A percentile compares a stretch with the other conserved stretches of the same genome.
These are phyloP conservation scores for Diplodia mutila DNA, from an alignment of 2,329 filamentous ascomycete species.

Conservation along the genomic window DNA sequence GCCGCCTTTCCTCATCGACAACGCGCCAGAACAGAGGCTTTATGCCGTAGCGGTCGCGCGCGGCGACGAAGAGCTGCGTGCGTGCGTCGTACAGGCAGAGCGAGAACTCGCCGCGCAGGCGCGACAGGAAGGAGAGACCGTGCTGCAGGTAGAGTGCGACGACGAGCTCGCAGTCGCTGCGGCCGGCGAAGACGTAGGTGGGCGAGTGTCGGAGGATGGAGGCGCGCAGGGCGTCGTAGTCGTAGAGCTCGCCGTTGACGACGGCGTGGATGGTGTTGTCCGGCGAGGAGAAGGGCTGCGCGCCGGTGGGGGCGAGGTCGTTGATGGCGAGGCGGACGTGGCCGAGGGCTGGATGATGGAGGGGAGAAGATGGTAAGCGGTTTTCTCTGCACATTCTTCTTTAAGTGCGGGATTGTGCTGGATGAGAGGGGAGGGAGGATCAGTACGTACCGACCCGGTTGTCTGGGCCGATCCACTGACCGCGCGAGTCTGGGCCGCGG, in stretches of 20 bases:
- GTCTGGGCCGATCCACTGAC: slow-evolving; percentile 53
- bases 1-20: slow-evolving; percentile 34
- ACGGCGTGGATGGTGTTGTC: slow-evolving; percentile 53
- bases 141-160: slow-evolving; percentile 55
- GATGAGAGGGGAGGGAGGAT: not conserved
- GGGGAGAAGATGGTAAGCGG: not conserved
- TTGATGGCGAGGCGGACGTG: slow-evolving; percentile 36
- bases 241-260: slow-evolving; percentile 66
- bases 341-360: slow-evolving; percentile 30
- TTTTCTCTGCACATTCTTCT: no score
- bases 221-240: slow-evolving; percentile 51
- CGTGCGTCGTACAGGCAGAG: slow-evolving; percentile 56
- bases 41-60: slow-evolving; percentile 60
- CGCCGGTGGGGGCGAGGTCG: slow-evolving; percentile 32
- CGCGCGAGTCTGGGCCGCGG: slow-evolving; percentile 52
- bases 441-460: slow-evolving; percentile 45
- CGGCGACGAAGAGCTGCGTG: slow-evolving; percentile 48
- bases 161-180: slow-evolving; percentile 58
- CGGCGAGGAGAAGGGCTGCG: slow-evolving; percentile 35
- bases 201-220: slow-evolving; percentile 37
- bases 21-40: slow-evolving; percentile 61
- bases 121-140: slow-evolving; percentile 50
- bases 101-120: slow-evolving; percentile 60
- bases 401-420: not conserved
- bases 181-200: slow-evolving; percentile 51